Percentiles rank a stretch among this genome's conserved stretches.
Evolutionary conservation across 2,329 filamentous ascomycete genomes (phyloP).

Genomic region (Phaeosphaeriaceae sp.): DNA sequence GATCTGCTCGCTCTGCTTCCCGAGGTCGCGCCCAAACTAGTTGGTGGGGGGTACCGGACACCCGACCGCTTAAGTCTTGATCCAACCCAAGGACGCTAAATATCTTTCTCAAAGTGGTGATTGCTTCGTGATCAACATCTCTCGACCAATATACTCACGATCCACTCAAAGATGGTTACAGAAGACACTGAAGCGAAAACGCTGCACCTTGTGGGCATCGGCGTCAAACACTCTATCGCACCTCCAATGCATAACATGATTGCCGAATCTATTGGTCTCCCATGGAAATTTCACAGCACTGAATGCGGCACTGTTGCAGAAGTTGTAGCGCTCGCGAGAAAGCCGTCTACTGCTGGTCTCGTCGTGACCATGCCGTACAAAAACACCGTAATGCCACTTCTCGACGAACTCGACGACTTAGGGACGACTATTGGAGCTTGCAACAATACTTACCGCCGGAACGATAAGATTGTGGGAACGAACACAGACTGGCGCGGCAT

Average conservation of each 20-base stretch:
- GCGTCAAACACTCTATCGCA: constrained; percentile 10
- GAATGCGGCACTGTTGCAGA: constrained; percentile 6
- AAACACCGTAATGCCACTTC: constrained; percentile 6
- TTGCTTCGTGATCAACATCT: background rate
- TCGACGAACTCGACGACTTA: constrained; percentile 8
- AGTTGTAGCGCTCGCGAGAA: constrained; percentile 3
- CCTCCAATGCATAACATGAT: constrained; percentile 12
- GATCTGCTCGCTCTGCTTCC: background rate
- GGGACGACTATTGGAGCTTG: constrained; percentile 7
- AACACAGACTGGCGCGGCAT: constrained; percentile 12
- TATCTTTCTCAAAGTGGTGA: background rate
- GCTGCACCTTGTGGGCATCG: constrained; percentile 8
- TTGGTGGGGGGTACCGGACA: background rate
- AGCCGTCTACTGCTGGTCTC: constrained; percentile 5
- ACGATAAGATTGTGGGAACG: constrained; percentile 2
- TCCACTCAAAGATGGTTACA: background rate
- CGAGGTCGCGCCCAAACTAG: background rate
- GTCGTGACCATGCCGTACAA: constrained; percentile 14
- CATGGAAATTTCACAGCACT: constrained; percentile 10
- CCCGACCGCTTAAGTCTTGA: constrained; percentile 1
- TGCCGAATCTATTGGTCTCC: constrained; percentile 3
- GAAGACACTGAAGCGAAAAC: background rate
- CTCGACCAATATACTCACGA: background rate
- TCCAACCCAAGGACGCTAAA: background rate
- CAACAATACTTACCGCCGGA: constrained; percentile 7